Evolutionary conservation across 768 basidiomycete genomes (phyloP).

Genomic region (Lentinula guzmanii): DNA sequence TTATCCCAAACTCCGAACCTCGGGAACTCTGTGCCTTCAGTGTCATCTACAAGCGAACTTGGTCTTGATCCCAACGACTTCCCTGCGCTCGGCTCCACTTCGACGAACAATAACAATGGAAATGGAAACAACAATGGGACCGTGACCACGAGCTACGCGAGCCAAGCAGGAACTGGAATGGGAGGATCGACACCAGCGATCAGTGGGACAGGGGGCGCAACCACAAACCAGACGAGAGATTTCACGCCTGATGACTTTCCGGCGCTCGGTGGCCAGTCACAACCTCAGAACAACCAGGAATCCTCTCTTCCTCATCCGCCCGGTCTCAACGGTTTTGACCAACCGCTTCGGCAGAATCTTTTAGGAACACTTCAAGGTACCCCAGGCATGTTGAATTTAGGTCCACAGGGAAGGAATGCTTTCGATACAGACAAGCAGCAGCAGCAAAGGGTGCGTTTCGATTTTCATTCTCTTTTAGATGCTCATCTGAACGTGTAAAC

Average conservation of each 20-base stretch:
- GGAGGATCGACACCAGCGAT: slow-evolving; percentile 29
- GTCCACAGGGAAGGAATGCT: slow-evolving; percentile 36
- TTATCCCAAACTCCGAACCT: slow-evolving; percentile 45
- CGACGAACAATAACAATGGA: slow-evolving; percentile 29
- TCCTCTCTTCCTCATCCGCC: slow-evolving; percentile 52
- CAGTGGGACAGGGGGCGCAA: slow-evolving; percentile 21
- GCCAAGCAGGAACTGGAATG: slow-evolving; percentile 50
- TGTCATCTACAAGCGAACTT: slow-evolving; percentile 66
- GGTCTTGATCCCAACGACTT: slow-evolving; percentile 84
- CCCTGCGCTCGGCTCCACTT: slow-evolving; percentile 72
- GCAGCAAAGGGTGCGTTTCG: slow-evolving; percentile 50
- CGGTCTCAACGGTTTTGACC: slow-evolving; percentile 68
- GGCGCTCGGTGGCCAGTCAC: slow-evolving; percentile 56
- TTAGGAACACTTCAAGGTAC: slow-evolving; percentile 49
- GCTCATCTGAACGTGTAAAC: slow-evolving; percentile 13
- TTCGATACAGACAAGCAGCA: slow-evolving; percentile 60
- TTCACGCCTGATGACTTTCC: slow-evolving; percentile 91
- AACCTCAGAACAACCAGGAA: slow-evolving; percentile 25
- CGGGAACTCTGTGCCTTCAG: slow-evolving; percentile 47
- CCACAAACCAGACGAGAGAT: slow-evolving; percentile 45
- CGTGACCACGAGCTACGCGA: slow-evolving; percentile 70
- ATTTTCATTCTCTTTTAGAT: slow-evolving; percentile 11
- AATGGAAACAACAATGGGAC: slow-evolving; percentile 26
- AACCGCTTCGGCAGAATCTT: slow-evolving; percentile 51
- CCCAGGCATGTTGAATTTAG: slow-evolving; percentile 64